Conservation (phyloP, 495 filamentous ascomycete genomes). For the Penicilliopsis zonata region DNA sequence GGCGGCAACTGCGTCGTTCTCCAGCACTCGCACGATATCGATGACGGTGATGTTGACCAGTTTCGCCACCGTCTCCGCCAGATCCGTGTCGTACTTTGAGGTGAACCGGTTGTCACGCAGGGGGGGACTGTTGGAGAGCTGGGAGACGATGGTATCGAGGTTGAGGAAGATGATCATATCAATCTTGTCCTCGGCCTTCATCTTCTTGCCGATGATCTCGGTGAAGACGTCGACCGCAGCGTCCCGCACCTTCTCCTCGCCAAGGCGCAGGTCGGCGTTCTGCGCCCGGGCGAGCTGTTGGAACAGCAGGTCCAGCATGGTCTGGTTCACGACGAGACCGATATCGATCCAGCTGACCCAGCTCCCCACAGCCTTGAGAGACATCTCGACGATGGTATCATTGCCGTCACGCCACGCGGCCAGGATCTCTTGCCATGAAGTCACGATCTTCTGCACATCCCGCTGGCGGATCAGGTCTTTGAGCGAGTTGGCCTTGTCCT, state of each 20-base stretch:
- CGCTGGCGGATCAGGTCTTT: conserved; percentile 80
- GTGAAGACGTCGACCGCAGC: conserved; percentile 87
- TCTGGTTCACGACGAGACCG: conserved; percentile 76
- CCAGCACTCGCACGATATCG: conserved; percentile 74
- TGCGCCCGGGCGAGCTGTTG: conserved; percentile 56
- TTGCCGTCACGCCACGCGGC: conserved; percentile 65
- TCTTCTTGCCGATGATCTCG: conserved; percentile 95
- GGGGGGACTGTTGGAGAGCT: conserved; percentile 69
- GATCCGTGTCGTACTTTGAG: conserved; percentile 79
- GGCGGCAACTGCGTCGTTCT: conserved; percentile 42
- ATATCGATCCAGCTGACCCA: conserved; percentile 99
- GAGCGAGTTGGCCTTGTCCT: conserved; percentile 65
- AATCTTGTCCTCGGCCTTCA: conserved; percentile 84
- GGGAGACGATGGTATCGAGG: conserved; percentile 64
- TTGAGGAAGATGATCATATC: conserved; percentile 88
- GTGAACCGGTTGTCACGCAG: conserved; percentile 67
- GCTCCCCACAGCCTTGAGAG: conserved; percentile 73
- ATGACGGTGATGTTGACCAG: conserved; percentile 82
- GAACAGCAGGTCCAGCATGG: conserved; percentile 72
- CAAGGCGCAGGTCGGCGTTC: conserved; percentile 32
- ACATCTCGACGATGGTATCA: conserved; percentile 68
- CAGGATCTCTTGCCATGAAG: conserved; percentile 86
- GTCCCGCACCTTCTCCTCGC: conserved; percentile 66
- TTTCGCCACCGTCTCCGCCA: conserved; percentile 88
- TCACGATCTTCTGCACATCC: conserved; percentile 75